Evolutionary conservation across 2,329 filamentous ascomycete genomes (phyloP).

Genomic region (Talaromyces sp.): DNA sequence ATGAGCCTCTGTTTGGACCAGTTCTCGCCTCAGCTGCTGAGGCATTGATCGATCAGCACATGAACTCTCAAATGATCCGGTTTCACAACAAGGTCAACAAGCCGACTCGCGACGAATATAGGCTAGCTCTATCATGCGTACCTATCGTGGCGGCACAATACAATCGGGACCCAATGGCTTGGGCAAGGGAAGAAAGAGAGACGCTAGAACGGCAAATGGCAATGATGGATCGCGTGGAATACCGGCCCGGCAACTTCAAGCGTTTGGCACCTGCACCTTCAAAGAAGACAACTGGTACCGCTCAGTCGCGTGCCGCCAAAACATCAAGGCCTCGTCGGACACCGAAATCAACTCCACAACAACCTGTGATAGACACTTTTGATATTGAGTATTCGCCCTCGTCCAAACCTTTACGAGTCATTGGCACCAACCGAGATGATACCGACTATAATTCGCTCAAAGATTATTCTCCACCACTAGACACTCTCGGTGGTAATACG

Average conservation of each 20-base stretch:
- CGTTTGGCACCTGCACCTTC: constrained; percentile 40
- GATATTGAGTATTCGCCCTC: constrained; percentile 32
- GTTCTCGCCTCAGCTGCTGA: constrained; percentile 34
- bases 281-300: constrained; percentile 25
- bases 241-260: constrained; percentile 35
- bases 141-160: constrained; percentile 41
- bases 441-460: constrained; percentile 71
- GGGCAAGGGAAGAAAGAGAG: constrained; percentile 42
- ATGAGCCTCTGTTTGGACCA: constrained; percentile 43
- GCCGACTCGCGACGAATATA: constrained; percentile 45
- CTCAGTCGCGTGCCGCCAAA: constrained; percentile 30
- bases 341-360: constrained; percentile 40
- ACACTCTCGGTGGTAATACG: constrained; percentile 61
- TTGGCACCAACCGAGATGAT: constrained; percentile 70
- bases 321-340: constrained; percentile 37
- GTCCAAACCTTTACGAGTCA: constrained; percentile 43
- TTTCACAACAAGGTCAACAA: constrained; percentile 42
- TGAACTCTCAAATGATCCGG: constrained; percentile 41
- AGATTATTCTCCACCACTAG: constrained; percentile 68
- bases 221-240: constrained; percentile 38
- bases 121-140: constrained; percentile 43
- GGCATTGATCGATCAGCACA: constrained; percentile 42
- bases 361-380: constrained; percentile 38
- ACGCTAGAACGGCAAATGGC: constrained; percentile 40
- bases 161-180: constrained; percentile 45